Conservation (phyloP, 2,329 filamentous ascomycete species). For the Didymella lethalis region DNA sequence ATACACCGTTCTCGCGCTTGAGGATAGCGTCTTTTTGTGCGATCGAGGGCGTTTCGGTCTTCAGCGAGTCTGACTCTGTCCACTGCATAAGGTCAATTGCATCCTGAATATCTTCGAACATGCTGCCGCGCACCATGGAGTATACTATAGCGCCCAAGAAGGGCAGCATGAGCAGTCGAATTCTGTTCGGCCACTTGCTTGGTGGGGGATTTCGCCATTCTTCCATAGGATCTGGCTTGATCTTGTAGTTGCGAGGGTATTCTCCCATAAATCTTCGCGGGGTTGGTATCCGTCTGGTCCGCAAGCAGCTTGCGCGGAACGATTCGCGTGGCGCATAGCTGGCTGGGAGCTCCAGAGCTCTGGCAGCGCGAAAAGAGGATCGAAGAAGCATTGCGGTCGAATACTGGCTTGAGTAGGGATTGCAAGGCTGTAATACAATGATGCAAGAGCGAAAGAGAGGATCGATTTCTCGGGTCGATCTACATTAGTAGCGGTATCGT, state of each 20-base stretch:
- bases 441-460: constrained; percentile 17
- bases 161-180: constrained; percentile 57
- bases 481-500: constrained; percentile 19
- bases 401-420: constrained; percentile 17
- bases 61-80: constrained; percentile 48
- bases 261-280: constrained; percentile 34
- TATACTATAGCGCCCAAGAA: constrained; percentile 64
- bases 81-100: constrained; percentile 32
- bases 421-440: constrained; percentile 25
- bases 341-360: constrained; percentile 40
- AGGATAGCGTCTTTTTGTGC: constrained; percentile 83
- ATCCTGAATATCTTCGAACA: too few relatives aligned
- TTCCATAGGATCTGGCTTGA: constrained; percentile 37
- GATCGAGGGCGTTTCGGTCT: constrained; percentile 71
- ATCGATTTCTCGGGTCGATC: constrained; percentile 1
- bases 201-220: constrained; percentile 48
- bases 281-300: constrained; percentile 20
- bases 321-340: constrained; percentile 36
- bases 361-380: constrained; percentile 34
- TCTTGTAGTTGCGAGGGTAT: constrained; percentile 33
- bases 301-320: constrained; percentile 30
- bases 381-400: constrained; percentile 42
- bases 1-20: constrained; percentile 80
- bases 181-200: constrained; percentile 52
- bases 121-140: constrained; percentile 61